Base-by-base conservation (phyloP, 495 filamentous ascomycete genomes). In the Neurospora intermedia region DNA sequence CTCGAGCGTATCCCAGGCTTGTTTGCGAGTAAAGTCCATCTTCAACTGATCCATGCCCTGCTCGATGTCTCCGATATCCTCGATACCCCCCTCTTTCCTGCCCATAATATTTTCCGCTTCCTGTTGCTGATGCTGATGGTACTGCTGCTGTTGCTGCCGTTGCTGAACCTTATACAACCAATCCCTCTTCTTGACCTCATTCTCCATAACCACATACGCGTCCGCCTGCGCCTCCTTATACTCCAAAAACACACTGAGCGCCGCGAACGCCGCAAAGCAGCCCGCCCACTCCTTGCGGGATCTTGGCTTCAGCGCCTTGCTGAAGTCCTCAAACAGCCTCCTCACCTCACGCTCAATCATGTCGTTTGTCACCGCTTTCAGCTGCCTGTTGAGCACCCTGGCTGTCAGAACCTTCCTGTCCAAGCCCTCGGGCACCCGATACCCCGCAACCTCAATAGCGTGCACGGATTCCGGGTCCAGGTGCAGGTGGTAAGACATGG, bases 231-330 rank as follows among this genome's bases (percentile, higher is more conserved):
- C 80, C 78, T 88, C 84, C 54, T 86, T 80, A 35, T 77, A 77
- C 76, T 87, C 86, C 81, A 88, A 86, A 75, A 86, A 87, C 46
- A 87, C 80, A 54, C 84, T 85, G 35, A 88, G 80, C 4, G 86
- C 80, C 31, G 87, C 75, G 69, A 88, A 86, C 2, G 84, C 81
- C 18, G 83, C 85, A 23, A 87, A 82, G 54, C 85, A 87, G 7
- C 84, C 81, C 48, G 83, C 85, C 85, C 85, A 88, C 72, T 85
- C 83, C 59, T 78, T 78, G 11, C 84, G 83, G 43, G 81, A 77
- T 72, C 85, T 84, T 0, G 84, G 83, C 77, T 85, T 85, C 43
- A 88, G 81, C 66, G 82, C 82, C 71, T 83, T 82, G 71, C 80
- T 80, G 71, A 88, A 83, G 35, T 75, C 74, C 70, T 86, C 81